phyloP scores from a whole-genome alignment of 75 land plant genomes.

The Sequoiadendron giganteum region DNA sequence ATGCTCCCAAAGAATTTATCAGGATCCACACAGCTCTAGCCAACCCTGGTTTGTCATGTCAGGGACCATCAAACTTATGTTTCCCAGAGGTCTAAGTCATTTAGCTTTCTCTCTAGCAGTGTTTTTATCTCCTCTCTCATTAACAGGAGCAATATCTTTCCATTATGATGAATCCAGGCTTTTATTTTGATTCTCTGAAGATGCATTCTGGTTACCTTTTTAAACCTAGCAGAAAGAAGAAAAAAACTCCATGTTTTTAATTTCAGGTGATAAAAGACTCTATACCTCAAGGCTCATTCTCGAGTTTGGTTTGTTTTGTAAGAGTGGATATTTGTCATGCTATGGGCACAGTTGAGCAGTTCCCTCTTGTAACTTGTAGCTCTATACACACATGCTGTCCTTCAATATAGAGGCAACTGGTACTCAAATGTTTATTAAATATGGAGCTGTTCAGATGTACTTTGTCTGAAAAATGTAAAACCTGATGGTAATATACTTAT shows the following conservation, averaged over 20 bases:
- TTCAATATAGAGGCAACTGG: not conserved
- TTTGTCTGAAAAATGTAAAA: constrained; percentile 1
- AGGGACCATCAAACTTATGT: too few species aligned
- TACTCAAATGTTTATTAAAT: not conserved
- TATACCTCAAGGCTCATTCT: not conserved
- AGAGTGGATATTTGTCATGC: not conserved
- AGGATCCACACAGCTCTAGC: too few species aligned
- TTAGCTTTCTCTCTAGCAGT: too few species aligned
- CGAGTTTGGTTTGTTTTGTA: not conserved
- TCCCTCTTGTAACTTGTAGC: not conserved
- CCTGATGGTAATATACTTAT: not conserved
- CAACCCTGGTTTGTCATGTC: too few species aligned
- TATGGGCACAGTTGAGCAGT: not conserved
- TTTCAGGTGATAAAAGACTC: not conserved
- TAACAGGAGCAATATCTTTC: too few species aligned
- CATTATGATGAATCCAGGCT: not conserved
- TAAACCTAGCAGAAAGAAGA: not conserved
- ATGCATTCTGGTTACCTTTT: not conserved
- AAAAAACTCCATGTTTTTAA: not conserved
- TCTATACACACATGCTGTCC: not conserved
- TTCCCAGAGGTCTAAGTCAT: too few species aligned
- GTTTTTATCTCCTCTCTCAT: too few species aligned
- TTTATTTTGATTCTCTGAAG: not conserved
- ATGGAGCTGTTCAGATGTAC: not conserved
- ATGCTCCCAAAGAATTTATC: too few species aligned